Base-by-base conservation (phyloP, 805 yeast species). In the Spathaspora hagerdaliae region DNA sequence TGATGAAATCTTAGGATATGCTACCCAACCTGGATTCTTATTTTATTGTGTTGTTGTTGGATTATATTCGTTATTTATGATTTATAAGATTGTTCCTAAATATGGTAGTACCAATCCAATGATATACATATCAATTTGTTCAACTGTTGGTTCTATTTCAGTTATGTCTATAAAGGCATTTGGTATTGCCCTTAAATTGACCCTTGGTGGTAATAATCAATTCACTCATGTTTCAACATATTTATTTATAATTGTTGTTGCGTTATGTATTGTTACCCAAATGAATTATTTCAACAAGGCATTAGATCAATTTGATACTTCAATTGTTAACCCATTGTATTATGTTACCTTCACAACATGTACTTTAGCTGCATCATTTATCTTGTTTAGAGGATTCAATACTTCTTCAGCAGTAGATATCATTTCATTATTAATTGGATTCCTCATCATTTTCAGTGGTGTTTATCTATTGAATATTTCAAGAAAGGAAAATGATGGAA, bases 211-310 rank as follows among this genome's bases (percentile, higher is more conserved):
- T 7, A 86, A 82, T 66, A 89, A 90, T 67, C 97, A 89, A 71
- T 87, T 89, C 65, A 77, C 88, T 2, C 94, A 89, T 57, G 71
- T 84, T 7, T 84, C 94, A 32, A 89, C 97, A 0, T 89, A 90
- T 59, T 71, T 90, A 46, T 89, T 89, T 73, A 77, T 87, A 32
- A 53, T 78, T 29, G 90, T 87, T 24, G 96, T 89, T 46, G 86
- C 73, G 7, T 76, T 85, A 36, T 89, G 96, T 66, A 90, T 89
- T 54, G 57, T 86, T 56, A 87, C 96, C 6, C 97, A 89, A 66
- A 89, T 89, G 96, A 89, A 87, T 70, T 89, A 87, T 63, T 87
- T 89, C 74, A 89, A 89, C 75, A 90, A 87, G 71, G 96, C 96
- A 0, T 74, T 89, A 59, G 96, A 91, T 56, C 96, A 87, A 64